These are phyloP conservation scores for Cucurbita argyrosperma DNA, from an alignment of 306 rosid species.

Conservation along the genomic window DNA sequence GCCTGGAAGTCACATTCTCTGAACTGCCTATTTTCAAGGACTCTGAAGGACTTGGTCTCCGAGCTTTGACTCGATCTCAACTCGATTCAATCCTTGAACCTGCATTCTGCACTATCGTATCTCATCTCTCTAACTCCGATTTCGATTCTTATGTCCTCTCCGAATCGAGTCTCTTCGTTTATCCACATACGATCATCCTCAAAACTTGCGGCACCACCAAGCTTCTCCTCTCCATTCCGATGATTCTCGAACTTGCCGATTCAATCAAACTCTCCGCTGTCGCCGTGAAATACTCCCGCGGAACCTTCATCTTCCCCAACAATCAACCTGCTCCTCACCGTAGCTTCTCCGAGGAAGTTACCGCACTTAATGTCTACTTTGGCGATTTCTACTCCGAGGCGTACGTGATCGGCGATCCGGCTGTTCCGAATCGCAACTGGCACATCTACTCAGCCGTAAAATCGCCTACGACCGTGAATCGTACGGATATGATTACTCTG, in stretches of 20 bases:
- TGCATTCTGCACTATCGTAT: constrained; percentile 45
- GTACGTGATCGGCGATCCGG: constrained; percentile 28
- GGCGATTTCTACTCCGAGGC: constrained; percentile 20
- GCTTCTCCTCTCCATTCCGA: constrained; percentile 29
- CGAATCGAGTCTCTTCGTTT: constrained; percentile 48
- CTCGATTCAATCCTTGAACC: constrained; percentile 35
- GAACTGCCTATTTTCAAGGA: constrained; percentile 23
- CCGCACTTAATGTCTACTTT: constrained; percentile 23
- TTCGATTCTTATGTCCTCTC: constrained; percentile 57
- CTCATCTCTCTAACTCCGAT: constrained; percentile 26
- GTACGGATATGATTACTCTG: not conserved
- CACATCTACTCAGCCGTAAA: constrained; percentile 32
- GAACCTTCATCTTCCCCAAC: constrained; percentile 38
- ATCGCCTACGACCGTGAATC: not conserved
- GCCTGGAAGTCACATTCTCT: constrained; percentile 31
- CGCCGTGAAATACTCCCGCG: constrained; percentile 41
- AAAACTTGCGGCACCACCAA: constrained; percentile 56
- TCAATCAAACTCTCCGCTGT: constrained; percentile 22
- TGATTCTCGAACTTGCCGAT: constrained; percentile 24
- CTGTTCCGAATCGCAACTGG: constrained; percentile 26
- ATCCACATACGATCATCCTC: constrained; percentile 28
- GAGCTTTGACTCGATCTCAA: constrained; percentile 30
- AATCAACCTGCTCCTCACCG: constrained; percentile 46
- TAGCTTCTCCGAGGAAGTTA: constrained; percentile 32
- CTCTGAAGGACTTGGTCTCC: constrained; percentile 29